phyloP scores from a whole-genome alignment of 106 monocot species.

The Triglochin maritima region DNA sequence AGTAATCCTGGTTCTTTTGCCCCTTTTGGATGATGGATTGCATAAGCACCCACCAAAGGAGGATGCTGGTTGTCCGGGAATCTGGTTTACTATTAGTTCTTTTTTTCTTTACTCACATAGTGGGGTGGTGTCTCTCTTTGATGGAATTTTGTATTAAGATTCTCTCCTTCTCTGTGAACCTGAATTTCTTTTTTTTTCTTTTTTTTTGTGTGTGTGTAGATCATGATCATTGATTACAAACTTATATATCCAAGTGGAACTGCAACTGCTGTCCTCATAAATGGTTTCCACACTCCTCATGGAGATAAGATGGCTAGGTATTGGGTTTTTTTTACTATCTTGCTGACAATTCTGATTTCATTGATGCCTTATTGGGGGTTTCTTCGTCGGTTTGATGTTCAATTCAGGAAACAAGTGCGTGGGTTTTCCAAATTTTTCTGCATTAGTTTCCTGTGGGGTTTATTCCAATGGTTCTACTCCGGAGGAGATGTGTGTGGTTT shows the following conservation, averaged over 20 bases:
- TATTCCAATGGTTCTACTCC: constrained; percentile 93
- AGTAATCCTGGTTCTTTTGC: not conserved
- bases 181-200: no score
- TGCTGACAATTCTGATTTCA: not conserved
- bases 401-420: constrained; percentile 58
- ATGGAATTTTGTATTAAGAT: no score
- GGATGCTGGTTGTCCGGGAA: no score
- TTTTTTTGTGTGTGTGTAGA: constrained; percentile 20
- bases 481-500: constrained; percentile 78
- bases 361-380: not conserved
- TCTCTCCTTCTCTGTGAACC: no score
- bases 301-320: constrained; percentile 87
- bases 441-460: constrained; percentile 77
- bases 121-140: no score
- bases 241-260: constrained; percentile 86
- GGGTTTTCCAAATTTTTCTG: constrained; percentile 64
- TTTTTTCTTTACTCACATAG: no score
- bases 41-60: no score
- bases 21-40: not conserved
- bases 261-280: constrained; percentile 90
- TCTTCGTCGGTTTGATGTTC: not conserved
- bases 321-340: not conserved
- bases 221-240: constrained; percentile 93
- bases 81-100: no score
- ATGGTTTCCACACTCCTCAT: constrained; percentile 80